phyloP scores from a whole-genome alignment of 495 filamentous ascomycete genomes.

The Aspergillus sclerotioniger region DNA sequence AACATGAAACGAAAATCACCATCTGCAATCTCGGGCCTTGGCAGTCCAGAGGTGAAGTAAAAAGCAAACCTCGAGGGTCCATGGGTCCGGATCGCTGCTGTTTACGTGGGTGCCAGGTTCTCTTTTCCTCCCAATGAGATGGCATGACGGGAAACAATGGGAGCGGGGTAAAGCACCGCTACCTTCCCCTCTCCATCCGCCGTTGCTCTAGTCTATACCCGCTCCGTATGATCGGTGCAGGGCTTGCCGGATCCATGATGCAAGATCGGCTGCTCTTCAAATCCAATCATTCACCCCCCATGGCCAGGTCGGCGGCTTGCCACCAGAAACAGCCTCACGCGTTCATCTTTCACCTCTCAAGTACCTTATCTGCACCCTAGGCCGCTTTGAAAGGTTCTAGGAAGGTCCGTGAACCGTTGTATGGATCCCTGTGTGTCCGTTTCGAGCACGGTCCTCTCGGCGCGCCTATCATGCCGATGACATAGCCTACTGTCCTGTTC shows the following conservation, averaged over 20 bases:
- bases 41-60: constrained; percentile 15
- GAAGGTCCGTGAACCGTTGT: constrained; percentile 7
- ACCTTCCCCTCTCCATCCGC: not conserved
- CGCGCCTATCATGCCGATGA: not conserved
- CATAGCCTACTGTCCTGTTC: not conserved
- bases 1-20: constrained; percentile 17
- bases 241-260: not conserved
- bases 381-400: not conserved
- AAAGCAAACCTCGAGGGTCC: constrained; percentile 15
- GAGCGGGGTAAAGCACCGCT: constrained; percentile 16
- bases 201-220: not conserved
- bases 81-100: not conserved
- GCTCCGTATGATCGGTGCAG: not conserved
- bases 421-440: not conserved
- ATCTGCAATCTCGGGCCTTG: constrained; percentile 25
- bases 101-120: constrained; percentile 4
- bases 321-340: not conserved
- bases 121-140: constrained; percentile 13
- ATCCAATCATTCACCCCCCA: not conserved
- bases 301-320: not conserved
- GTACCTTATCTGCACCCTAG: constrained; percentile 6
- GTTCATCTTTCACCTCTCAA: not conserved
- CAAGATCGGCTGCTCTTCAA: not conserved
- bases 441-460: constrained; percentile 1
- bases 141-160: constrained; percentile 9